Evolutionary conservation across 257 asterid genomes (phyloP).

Genomic region (Solanum neorickii): DNA sequence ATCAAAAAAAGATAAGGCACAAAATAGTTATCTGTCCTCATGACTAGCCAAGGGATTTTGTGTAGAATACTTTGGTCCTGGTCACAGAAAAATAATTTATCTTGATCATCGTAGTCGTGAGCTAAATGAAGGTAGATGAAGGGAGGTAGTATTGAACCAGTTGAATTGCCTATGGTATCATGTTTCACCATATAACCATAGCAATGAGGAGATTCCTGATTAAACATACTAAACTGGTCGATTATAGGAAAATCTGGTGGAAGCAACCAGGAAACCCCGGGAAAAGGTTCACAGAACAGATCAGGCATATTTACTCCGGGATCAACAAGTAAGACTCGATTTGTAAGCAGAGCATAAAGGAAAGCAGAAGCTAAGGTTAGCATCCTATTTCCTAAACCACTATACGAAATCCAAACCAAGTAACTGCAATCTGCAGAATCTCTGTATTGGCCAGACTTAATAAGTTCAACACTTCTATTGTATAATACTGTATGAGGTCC

Average conservation of each 20-base stretch:
- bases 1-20: slow-evolving; percentile 60
- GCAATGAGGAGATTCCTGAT: slow-evolving; percentile 34
- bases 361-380: slow-evolving; percentile 62
- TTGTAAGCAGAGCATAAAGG: slow-evolving; percentile 68
- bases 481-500: slow-evolving; percentile 60
- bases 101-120: slow-evolving; percentile 51
- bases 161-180: slow-evolving; percentile 14
- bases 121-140: slow-evolving; percentile 57
- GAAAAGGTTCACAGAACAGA: slow-evolving; percentile 89
- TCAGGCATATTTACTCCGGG: slow-evolving; percentile 44
- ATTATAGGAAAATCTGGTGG: slow-evolving; percentile 55
- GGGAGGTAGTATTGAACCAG: slow-evolving; percentile 1
- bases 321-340: slow-evolving; percentile 65
- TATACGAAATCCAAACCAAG: slow-evolving; percentile 55
- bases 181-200: slow-evolving; percentile 49
- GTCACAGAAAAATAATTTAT: slow-evolving; percentile 59
- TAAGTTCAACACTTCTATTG: slow-evolving; percentile 33
- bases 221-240: slow-evolving; percentile 14
- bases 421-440: slow-evolving; percentile 43
- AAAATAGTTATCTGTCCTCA: slow-evolving; percentile 57
- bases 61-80: slow-evolving; percentile 39
- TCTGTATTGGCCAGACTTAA: slow-evolving; percentile 21
- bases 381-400: slow-evolving; percentile 71
- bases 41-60: slow-evolving; percentile 44
- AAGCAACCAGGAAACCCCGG: slow-evolving; percentile 60